Conservation (phyloP, 257 asterid species). For the Jaltomata sinuosa region DNA sequence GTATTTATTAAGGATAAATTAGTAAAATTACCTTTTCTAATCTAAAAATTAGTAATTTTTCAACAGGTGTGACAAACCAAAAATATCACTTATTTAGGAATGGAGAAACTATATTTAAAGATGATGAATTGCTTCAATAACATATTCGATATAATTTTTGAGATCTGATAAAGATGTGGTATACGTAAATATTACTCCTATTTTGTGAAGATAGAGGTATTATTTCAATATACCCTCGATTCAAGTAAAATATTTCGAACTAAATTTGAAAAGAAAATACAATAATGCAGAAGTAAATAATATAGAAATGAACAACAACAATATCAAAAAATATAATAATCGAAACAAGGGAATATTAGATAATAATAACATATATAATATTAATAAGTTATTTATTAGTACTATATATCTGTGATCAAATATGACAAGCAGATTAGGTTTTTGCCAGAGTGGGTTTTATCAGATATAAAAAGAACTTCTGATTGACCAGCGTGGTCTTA, state of each 20-base stretch:
- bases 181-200: not conserved
- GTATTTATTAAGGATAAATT: too few relatives aligned
- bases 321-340: not conserved
- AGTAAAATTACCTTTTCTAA: too few relatives aligned
- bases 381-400: not conserved
- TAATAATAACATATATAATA: not conserved
- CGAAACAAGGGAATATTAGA: not conserved
- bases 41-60: too few relatives aligned
- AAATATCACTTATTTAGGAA: too few relatives aligned
- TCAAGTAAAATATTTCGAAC: not conserved
- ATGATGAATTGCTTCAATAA: not conserved
- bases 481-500: constrained; percentile 12
- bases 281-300: too few relatives aligned
- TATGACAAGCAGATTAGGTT: constrained; percentile 4
- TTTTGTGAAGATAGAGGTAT: not conserved
- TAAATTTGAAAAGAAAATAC: not conserved
- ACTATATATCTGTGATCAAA: not conserved
- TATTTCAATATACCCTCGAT: not conserved
- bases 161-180: too few relatives aligned
- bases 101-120: too few relatives aligned
- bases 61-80: too few relatives aligned
- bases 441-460: not conserved
- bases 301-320: not conserved
- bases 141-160: fast-evolving
- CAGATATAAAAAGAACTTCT: constrained; percentile 3